Evolutionary conservation across 1,284 basidiomycete genomes (phyloP).

Genomic region (Trichosporon faecale): DNA sequence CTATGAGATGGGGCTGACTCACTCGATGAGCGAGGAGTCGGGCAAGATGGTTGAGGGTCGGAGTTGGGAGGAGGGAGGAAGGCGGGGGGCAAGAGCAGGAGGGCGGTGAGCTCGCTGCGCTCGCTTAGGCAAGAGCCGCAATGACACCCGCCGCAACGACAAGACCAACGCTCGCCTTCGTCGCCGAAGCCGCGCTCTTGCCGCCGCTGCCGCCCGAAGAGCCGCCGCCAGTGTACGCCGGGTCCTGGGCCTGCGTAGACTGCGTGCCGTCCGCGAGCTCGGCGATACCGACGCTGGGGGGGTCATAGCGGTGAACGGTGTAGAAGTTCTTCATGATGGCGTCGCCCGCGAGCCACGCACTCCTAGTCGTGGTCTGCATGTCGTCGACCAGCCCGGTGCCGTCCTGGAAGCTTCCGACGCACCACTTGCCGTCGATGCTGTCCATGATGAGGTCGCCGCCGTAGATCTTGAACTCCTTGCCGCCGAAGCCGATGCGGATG

Average conservation of each 20-base stretch:
- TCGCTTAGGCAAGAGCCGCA: neutral
- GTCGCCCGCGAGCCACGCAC: constrained; percentile 80
- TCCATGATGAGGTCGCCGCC: constrained; percentile 4
- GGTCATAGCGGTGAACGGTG: constrained; percentile 53
- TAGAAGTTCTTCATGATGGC: constrained; percentile 76
- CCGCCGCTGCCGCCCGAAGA: neutral
- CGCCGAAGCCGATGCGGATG: constrained; percentile 5
- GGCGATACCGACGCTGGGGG: constrained; percentile 54
- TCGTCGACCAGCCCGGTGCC: neutral
- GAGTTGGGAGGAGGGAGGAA: neutral
- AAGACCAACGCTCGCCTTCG: neutral
- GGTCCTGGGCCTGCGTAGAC: neutral
- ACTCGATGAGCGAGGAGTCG: too few relatives aligned
- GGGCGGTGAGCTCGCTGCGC: neutral
- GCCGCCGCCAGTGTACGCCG: neutral
- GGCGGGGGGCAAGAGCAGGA: neutral
- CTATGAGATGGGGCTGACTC: too few relatives aligned
- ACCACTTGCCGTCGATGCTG: neutral
- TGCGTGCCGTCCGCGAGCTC: neutral
- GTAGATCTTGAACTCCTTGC: constrained; percentile 5
- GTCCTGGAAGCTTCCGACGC: constrained; percentile 2
- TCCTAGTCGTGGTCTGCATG: neutral
- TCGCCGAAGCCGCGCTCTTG: neutral
- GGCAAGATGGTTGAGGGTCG: too few relatives aligned
- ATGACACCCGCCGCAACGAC: neutral